Percentiles rank a stretch among this genome's conserved stretches.
Evolutionary conservation across 768 basidiomycete genomes (phyloP).

Genomic region (Phylloporus arenicola): DNA sequence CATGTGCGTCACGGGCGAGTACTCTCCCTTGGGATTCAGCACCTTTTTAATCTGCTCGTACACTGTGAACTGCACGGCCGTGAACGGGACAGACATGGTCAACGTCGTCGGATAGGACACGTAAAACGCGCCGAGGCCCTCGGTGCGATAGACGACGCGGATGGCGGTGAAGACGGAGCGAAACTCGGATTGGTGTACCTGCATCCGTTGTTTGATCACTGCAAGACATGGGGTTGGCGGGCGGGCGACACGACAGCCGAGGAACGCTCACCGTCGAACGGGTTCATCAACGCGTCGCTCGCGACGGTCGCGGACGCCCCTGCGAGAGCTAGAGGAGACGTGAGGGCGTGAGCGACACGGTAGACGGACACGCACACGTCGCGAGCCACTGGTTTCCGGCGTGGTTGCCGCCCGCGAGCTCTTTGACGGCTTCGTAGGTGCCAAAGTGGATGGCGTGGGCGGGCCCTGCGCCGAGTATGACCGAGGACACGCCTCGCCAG

Average conservation of each 20-base stretch:
- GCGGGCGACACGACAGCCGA: not conserved
- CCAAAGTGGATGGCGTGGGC: constrained; percentile 99
- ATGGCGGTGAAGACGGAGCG: constrained; percentile 85
- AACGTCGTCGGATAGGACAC: constrained; percentile 98
- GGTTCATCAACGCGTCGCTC: constrained; percentile 98
- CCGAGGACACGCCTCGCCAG: constrained; percentile 95
- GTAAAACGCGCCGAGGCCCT: constrained; percentile 91
- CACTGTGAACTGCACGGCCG: constrained; percentile 94
- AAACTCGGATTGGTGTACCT: constrained; percentile 90
- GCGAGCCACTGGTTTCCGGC: constrained; percentile 77
- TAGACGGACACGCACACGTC: constrained; percentile 62
- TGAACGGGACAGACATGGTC: constrained; percentile 95
- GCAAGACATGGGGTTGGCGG: constrained; percentile 16
- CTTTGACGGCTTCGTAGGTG: constrained; percentile 90
- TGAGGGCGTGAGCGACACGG: constrained; percentile 7
- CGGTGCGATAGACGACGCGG: constrained; percentile 72
- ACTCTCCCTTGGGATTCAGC: constrained; percentile 79
- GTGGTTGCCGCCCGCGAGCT: constrained; percentile 80
- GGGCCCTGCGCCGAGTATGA: constrained; percentile 94
- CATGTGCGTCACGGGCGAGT: constrained; percentile 93
- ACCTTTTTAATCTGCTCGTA: constrained; percentile 89
- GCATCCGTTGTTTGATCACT: constrained; percentile 99
- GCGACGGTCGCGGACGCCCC: constrained; percentile 94
- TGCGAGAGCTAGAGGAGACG: constrained; percentile 64
- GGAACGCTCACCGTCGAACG: constrained; percentile 82